Percentiles rank a stretch among this genome's conserved stretches.
These are phyloP conservation scores for Protostelium mycophagum DNA, from an alignment of 78 protist genomes.

Conservation along the genomic window DNA sequence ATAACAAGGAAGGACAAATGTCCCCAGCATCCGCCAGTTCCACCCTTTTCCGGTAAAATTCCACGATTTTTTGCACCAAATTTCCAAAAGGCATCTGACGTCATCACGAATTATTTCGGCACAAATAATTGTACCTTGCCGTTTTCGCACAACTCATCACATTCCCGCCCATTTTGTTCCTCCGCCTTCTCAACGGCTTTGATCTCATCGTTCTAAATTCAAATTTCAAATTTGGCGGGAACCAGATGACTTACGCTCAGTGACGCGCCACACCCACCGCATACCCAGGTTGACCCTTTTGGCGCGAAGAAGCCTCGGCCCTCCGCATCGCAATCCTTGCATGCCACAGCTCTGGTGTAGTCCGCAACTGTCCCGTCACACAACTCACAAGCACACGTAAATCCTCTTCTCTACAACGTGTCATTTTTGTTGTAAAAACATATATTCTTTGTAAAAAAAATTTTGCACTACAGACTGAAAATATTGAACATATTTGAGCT, in stretches of 20 bases:
- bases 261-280: background rate
- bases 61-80: background rate
- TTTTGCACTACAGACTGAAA: too few relatives aligned
- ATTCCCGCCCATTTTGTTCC: background rate
- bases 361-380: background rate
- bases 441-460: too few relatives aligned
- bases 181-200: background rate
- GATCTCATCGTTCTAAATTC: background rate
- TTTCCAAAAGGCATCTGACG: background rate
- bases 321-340: background rate
- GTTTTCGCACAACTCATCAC: background rate
- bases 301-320: background rate
- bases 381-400: background rate
- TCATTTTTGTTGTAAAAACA: too few relatives aligned
- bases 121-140: background rate
- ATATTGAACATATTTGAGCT: too few relatives aligned
- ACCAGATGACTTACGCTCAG: background rate
- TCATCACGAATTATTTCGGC: background rate
- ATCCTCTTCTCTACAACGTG: background rate
- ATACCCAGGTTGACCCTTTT: background rate
- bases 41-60: background rate
- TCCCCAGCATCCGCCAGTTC: background rate
- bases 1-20: background rate
- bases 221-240: too few relatives aligned
- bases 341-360: background rate